phyloP scores from a whole-genome alignment of 208 protist genomes.

The Wallacemonas sp. region DNA sequence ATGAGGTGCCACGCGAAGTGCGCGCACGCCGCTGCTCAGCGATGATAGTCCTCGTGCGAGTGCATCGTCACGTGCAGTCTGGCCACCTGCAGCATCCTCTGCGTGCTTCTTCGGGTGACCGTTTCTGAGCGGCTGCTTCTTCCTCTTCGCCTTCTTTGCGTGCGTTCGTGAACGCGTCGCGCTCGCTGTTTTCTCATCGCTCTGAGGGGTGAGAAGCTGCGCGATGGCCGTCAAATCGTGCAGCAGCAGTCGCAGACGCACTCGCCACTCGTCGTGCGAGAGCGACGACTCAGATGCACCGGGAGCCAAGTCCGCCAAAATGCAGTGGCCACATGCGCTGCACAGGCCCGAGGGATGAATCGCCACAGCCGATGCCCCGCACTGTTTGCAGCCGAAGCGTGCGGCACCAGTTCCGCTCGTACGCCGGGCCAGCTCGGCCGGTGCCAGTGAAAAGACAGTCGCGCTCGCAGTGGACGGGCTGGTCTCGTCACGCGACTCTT shows the following conservation, averaged over 20 bases:
- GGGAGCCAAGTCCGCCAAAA: not conserved
- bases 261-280: not conserved
- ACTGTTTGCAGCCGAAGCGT: not conserved
- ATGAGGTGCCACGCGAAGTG: not conserved
- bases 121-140: slow-evolving; percentile 41
- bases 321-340: slow-evolving; percentile 20
- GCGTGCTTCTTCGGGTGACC: slow-evolving; percentile 13
- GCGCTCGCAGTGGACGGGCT: no score
- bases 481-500: not conserved
- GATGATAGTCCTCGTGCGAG: not conserved
- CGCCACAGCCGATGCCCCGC: not conserved
- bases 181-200: no score
- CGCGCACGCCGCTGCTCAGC: not conserved
- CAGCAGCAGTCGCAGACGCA: slow-evolving; percentile 40
- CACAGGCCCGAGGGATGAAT: slow-evolving; percentile 17
- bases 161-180: not conserved
- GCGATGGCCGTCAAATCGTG: slow-evolving; percentile 43
- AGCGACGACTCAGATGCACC: not conserved
- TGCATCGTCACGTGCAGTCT: no score
- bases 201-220: no score
- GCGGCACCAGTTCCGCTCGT: not conserved
- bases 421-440: not conserved
- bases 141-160: slow-evolving; percentile 3
- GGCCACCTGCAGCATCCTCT: no score
- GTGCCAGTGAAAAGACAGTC: not conserved